phyloP scores from a whole-genome alignment of 2,329 filamentous ascomycete genomes.

The Exserohilum turcica region DNA sequence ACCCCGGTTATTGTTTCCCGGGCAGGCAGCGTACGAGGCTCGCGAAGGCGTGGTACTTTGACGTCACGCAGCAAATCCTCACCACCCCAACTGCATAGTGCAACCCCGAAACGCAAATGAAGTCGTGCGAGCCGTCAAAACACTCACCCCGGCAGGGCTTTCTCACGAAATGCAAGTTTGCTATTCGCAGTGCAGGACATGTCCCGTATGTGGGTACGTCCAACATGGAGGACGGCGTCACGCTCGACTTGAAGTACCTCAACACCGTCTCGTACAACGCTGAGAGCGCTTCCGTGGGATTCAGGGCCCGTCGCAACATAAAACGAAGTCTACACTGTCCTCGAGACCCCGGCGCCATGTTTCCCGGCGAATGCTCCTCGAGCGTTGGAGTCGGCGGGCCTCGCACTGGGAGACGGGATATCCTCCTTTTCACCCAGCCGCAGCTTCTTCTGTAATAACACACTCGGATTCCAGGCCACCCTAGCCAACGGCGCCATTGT shows the following conservation, averaged over 20 bases:
- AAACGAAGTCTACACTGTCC: constrained; percentile 30
- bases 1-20: constrained; percentile 18
- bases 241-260: constrained; percentile 32
- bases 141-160: constrained; percentile 10
- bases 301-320: constrained; percentile 35
- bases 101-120: constrained; percentile 25
- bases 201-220: constrained; percentile 31
- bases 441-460: constrained; percentile 40
- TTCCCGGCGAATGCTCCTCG: constrained; percentile 31
- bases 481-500: constrained; percentile 38
- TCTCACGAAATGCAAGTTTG: constrained; percentile 23
- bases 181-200: constrained; percentile 34
- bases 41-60: constrained; percentile 28
- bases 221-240: constrained; percentile 37
- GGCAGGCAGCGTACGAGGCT: constrained; percentile 18
- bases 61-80: constrained; percentile 27
- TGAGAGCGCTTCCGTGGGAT: constrained; percentile 19
- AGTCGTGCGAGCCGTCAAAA: constrained; percentile 26
- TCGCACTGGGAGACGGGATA: constrained; percentile 37
- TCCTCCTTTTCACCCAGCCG: constrained; percentile 35
- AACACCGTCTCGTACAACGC: constrained; percentile 24
- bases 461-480: constrained; percentile 40
- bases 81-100: constrained; percentile 32
- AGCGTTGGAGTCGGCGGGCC: constrained; percentile 35
- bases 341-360: constrained; percentile 31